Base-by-base conservation (phyloP, 768 basidiomycete species). In the Xerocomellus dryophilus region DNA sequence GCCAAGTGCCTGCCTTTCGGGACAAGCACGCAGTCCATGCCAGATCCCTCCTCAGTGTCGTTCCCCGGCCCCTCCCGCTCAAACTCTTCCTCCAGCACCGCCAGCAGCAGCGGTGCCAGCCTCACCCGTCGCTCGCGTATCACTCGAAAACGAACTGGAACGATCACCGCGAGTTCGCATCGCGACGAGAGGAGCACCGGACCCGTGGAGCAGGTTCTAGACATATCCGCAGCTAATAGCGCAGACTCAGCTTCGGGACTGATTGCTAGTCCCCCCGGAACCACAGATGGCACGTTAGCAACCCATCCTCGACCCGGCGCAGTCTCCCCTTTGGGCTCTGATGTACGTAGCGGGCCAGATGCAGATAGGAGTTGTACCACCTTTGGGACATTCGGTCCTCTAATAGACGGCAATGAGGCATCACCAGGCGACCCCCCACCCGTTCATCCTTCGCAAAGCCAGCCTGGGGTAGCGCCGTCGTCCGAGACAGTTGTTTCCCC, bases 131-230 rank as follows among this genome's bases (percentile, higher is more conserved):
- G 81, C 43, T 71, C 71, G 23, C 67, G 69, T 41, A 69, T 79
- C 55, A 78, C 76, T 41, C 74, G 81, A 63, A 72, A 78, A 57
- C 80, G 83, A 69, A 81, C 81, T 47, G 75, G 67, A 64, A 82
- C 83, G 21, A 69, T 79, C 50, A 79, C 77, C 65, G 70, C 43
- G 51, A 57, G 49, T 59, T 69, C 57, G 56, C 54, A 43, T 54
- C 50, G 40, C 54, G 69, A 72, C 49, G 62, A 61, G 21, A 36
- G 45, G 34, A 15, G 20, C 21, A 21, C 49, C 6, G 58, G 47
- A 9, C 57, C 54, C 39, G 57, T 41, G 20, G 63, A 66, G 35
- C 52, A 57, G 39, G 65, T 70, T 11, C 20, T 70, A 27, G 69
- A 70, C 51, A 70, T 70, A 53, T 70, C 66, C 43, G 51, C 54